Percentiles rank a stretch among this genome's conserved stretches.
Conservation (phyloP, 176 grass and related monocot species). For the Cenchrus americanus region DNA sequence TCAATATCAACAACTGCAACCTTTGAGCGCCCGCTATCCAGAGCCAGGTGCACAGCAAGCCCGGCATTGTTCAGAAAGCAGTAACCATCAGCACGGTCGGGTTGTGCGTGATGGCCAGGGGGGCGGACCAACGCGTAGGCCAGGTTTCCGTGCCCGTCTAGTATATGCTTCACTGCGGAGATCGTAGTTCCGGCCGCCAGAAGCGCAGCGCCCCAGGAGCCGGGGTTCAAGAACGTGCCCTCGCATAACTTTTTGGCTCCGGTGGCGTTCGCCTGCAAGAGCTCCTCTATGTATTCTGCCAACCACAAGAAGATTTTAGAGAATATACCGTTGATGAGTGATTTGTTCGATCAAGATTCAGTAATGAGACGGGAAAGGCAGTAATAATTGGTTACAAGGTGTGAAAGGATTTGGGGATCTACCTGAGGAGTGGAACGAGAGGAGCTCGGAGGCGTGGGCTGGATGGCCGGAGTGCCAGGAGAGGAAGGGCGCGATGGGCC, state of each 20-base stretch:
- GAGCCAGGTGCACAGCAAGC: slow-evolving; percentile 72
- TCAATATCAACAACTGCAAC: slow-evolving; percentile 74
- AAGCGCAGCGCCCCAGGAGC: slow-evolving; percentile 84
- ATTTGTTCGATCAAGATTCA: neutral
- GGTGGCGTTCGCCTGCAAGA: slow-evolving; percentile 63
- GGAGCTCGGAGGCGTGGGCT: slow-evolving; percentile 64
- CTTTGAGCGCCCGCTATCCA: slow-evolving; percentile 60
- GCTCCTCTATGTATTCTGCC: slow-evolving; percentile 85
- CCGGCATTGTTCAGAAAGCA: slow-evolving; percentile 96
- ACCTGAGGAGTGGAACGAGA: slow-evolving; percentile 78
- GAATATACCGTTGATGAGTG: neutral
- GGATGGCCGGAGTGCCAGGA: slow-evolving; percentile 74
- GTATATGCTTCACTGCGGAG: slow-evolving; percentile 74
- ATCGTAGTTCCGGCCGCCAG: slow-evolving; percentile 77
- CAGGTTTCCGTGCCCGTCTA: slow-evolving; percentile 63
- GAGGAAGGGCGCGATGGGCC: slow-evolving; percentile 68
- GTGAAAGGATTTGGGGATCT: neutral
- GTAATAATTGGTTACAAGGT: neutral
- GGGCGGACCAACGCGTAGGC: slow-evolving; percentile 79
- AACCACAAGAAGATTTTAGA: slow-evolving; percentile 6
- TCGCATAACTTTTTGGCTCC: slow-evolving; percentile 73
- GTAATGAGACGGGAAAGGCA: neutral
- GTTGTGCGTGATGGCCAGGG: slow-evolving; percentile 87
- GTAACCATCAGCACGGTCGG: slow-evolving; percentile 72
- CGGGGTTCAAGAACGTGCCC: slow-evolving; percentile 80